Base-by-base conservation (phyloP, 2,329 filamentous ascomycete species). In the Monosporascus cannonballus region DNA sequence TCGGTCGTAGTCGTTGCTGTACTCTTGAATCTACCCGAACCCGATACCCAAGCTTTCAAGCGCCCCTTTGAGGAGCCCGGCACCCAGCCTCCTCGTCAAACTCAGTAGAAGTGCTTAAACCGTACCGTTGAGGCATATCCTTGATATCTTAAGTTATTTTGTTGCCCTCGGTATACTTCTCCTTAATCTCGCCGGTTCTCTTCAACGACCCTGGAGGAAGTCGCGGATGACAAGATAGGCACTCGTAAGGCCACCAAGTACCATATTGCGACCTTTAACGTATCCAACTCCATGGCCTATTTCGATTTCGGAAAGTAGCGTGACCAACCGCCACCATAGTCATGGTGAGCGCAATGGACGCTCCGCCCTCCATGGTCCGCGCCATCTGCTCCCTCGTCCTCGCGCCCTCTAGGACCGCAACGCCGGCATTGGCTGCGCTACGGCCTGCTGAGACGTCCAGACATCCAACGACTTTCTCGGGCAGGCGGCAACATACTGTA, bases 41-140 rank as follows among this genome's bases (percentile, higher is more conserved):
- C 3, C 2, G 20, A 11, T 14, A 9, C 39, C 27, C 11, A 48
- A 4, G 11, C 18, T 50, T 59, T 46, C 65, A 22, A 64, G 61
- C 2, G 62, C 64, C 20, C 20, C 63, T 63, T 18, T 53, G 48
- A 51, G 64, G 68, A 42, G 60, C 62, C 51, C 57, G 58, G 0
- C 66, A 64, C 1, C 65, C 65, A 47, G 63, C 58, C 41, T 61
- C 56, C 53, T 63, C 59, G 39, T 68, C 65, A 45, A 69, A 67
- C 7, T 59, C 61, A 1, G 59, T 59, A 45, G 60, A 65, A 52
- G 61, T 59, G 22, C 55, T 59, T 49, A 68, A 37, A 9, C 64
- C 65, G 51, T 62, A 68, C 5, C 66, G 45, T 52, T 68, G 61
- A 49, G 68, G 68, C 4, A 67, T 53, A 47, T 67, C 63, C 41